A percentile compares a stretch with the other conserved stretches of the same genome.
Evolutionary conservation across 805 yeast genomes (phyloP).

Genomic region (Candida rishiriensis): DNA sequence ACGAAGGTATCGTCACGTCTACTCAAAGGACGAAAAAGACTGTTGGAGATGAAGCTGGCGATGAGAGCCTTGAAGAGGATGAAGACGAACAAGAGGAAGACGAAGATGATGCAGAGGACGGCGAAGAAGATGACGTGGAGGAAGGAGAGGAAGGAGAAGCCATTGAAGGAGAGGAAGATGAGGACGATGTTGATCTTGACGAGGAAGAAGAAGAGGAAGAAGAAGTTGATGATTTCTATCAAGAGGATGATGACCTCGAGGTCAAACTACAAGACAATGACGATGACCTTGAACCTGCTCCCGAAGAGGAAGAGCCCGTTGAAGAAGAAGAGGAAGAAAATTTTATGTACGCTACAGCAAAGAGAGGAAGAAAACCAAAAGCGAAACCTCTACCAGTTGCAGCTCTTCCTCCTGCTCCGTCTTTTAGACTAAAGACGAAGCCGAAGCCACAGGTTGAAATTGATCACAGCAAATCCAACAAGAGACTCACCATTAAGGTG

Average conservation of each 20-base stretch:
- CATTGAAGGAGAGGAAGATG: constrained; percentile 3
- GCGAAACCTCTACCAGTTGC: not conserved
- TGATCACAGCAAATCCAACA: constrained; percentile 22
- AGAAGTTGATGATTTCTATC: constrained; percentile 13
- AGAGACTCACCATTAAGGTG: constrained; percentile 26
- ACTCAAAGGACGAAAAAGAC: not conserved
- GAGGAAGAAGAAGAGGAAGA: constrained; percentile 12
- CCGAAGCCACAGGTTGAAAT: not conserved
- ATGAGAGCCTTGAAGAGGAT: not conserved
- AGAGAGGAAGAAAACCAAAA: not conserved
- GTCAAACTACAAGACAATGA: constrained; percentile 16
- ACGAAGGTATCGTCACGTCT: constrained; percentile 1
- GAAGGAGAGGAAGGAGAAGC: constrained; percentile 10
- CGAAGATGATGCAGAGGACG: constrained; percentile 14
- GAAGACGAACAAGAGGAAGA: constrained; percentile 9
- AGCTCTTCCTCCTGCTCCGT: no score
- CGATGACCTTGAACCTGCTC: constrained; percentile 6
- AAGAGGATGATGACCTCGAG: constrained; percentile 17
- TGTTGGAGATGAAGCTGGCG: not conserved
- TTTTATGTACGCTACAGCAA: constrained; percentile 2
- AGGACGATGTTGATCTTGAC: constrained; percentile 8
- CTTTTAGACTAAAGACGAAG: not conserved
- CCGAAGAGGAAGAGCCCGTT: no score
- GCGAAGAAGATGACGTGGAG: constrained; percentile 13
- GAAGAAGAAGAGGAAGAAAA: constrained; percentile 2